Conservation (phyloP, 139 green algal genomes). For the Tetraselmis striata region DNA sequence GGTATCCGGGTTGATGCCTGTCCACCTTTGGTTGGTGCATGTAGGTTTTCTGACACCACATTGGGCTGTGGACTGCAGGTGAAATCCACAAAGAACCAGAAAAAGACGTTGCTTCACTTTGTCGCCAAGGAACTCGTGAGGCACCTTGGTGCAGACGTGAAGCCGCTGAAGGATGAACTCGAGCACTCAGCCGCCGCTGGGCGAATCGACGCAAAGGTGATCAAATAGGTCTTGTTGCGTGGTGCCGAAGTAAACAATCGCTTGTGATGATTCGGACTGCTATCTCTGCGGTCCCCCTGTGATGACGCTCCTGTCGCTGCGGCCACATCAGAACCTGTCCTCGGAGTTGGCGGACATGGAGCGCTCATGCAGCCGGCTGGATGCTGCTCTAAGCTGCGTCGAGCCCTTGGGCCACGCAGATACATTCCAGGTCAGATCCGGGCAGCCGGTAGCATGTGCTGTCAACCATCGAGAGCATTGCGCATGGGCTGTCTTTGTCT, state of each 20-base stretch:
- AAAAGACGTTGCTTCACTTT: slow-evolving; percentile 54
- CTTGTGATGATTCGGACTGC: too few relatives aligned
- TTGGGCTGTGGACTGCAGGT: too few relatives aligned
- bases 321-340: not conserved
- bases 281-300: too few relatives aligned
- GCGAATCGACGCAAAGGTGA: not conserved
- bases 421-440: not conserved
- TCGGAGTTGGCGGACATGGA: not conserved
- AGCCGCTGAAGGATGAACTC: not conserved
- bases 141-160: not conserved
- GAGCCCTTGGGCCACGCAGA: not conserved
- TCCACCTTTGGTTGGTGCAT: too few relatives aligned
- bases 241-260: too few relatives aligned
- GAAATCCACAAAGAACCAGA: slow-evolving; percentile 28
- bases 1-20: too few relatives aligned
- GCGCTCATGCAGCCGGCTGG: not conserved
- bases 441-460: too few relatives aligned
- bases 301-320: too few relatives aligned
- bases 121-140: slow-evolving; percentile 37
- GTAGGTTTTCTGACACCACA: too few relatives aligned
- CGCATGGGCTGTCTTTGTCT: too few relatives aligned
- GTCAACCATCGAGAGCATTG: too few relatives aligned
- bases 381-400: not conserved
- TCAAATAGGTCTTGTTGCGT: too few relatives aligned
- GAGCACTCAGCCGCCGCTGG: not conserved